Base-by-base conservation (phyloP, 768 basidiomycete genomes). In the Calocybe indica region DNA sequence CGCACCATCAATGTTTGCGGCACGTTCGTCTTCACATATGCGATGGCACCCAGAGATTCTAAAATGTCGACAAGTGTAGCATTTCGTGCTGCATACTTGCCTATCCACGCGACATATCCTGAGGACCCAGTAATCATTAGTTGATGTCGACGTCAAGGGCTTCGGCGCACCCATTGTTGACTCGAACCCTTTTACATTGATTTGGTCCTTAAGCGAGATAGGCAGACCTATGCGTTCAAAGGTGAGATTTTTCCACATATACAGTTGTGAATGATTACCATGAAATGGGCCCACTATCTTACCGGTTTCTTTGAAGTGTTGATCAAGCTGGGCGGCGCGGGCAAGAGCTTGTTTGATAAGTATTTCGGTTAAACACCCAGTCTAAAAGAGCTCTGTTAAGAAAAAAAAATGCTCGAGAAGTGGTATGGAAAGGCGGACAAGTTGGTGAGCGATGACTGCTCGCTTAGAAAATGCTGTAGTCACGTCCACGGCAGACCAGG, bases 341-440 rank as follows among this genome's bases (percentile, higher is more conserved):
- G 63, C 66, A 4, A 88, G 67, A 0, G 85, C 90, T 5, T 75
- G 72, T 15, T 90, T 83, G 44, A 89, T 74, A 55, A 87, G 89
- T n/a, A 89, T 81, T 61, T 91, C 88, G 0, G 88, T 91, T 34
- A 92, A 59, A 59, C 90, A 91, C 54, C 90, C 90, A 5, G 80
- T 80, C 86, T 88, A 55, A 40, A 35, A 14, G 37, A 50, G 30
- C 51, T 59, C 22, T 43, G 32, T 11, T 5, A 13, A 5, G 46
- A 29, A 48, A 15, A 14, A 43, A n/a, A 5, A n/a, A 8, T 39
- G 22, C 28, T 33, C 10, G 10, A 42, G 22, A 38, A 10, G 28
- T 28, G n/a, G 15, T 48, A 31, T 28, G n/a, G 9, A n/a, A 46
- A 34, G 9, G 60, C 76, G 57, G 46, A 87, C 86, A 11, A 90